Evolutionary conservation across 2,329 filamentous ascomycete genomes (phyloP), one percentile per base, ranked within the genome.

Genomic region (Fusarium pilosicola): DNA sequence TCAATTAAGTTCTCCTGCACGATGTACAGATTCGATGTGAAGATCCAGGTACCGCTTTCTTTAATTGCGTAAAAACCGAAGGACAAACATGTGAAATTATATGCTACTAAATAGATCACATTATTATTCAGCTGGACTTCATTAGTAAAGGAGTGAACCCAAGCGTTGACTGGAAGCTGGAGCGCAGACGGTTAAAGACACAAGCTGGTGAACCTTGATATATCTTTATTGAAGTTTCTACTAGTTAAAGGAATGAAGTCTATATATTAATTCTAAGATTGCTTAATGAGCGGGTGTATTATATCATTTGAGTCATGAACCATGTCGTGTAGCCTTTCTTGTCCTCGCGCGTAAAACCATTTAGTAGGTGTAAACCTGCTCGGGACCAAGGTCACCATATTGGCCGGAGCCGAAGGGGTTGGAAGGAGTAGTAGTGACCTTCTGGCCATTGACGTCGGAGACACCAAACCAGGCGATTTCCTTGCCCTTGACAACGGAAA

Each of bases 401-500:
- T 69, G 1, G 38, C 73, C 73, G 0, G 73, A 75, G 4, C 73
- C 73, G 10, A 75, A 71, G 18, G 73, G 73, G 28, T 30, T 63
- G 0, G 70, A 69, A 11, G 73, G 54, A 12, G 24, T 45, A 9
- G 42, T 11, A 18, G 66, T 71, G 6, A 63, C 73, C n/a, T 71
- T n/a, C 46, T 75, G 66, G 26, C 70, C 73, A 1, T 75, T 75
- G 28, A 75, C 52, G 22, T 74, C 30, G 0, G 73, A 39, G 6
- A 73, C 73, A n/a, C 73, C 73, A 15, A 75, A 75, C 73, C 73
- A 75, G 12, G 73, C 73, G 7, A 75, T 59, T 6, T 75, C 52
- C 63, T 75, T 63, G 10, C 66, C 73, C 45, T 75, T 48, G 6
- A 66, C 67, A 12, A 75, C 61, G 1, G 73, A 73, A 6, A 75